Conservation (phyloP, 2,329 filamentous ascomycete genomes). For the Myotisia sp. region DNA sequence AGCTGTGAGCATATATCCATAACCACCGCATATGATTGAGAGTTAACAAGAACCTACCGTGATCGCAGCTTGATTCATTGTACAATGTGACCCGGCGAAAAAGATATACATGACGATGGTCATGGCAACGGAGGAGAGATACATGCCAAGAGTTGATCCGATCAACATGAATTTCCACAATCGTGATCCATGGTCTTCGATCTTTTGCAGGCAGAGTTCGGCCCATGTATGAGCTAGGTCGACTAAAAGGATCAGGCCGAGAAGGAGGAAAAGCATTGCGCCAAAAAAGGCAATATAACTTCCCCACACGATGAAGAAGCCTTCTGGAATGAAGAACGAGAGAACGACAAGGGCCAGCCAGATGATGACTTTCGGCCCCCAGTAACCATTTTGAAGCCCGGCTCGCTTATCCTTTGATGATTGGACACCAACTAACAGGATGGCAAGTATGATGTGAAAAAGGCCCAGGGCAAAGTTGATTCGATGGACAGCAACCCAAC, state of each 20-base stretch:
- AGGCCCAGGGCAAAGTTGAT: conserved; percentile 96
- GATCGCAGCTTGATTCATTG: conserved; percentile 94
- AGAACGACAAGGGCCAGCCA: conserved; percentile 80
- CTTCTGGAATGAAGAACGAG: conserved; percentile 89
- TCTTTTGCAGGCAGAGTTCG: conserved; percentile 86
- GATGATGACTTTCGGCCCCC: conserved; percentile 86
- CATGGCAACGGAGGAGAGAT: conserved; percentile 77
- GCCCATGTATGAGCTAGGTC: conserved; percentile 96
- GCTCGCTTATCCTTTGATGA: conserved; percentile 80
- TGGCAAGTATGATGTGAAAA: conserved; percentile 77
- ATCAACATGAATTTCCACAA: conserved; percentile 78
- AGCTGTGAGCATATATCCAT: conserved; percentile 12
- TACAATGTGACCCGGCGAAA: conserved; percentile 67
- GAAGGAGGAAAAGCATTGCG: conserved; percentile 83
- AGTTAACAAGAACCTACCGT: conserved; percentile 38
- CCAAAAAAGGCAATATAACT: conserved; percentile 81
- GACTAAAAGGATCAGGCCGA: conserved; percentile 82
- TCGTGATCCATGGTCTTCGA: conserved; percentile 73
- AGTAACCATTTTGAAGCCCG: conserved; percentile 91
- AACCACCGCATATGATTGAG: not conserved
- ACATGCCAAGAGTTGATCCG: conserved; percentile 88
- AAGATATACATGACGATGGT: conserved; percentile 95
- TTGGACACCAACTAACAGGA: conserved; percentile 71
- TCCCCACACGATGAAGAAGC: conserved; percentile 89
- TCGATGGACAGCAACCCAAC: conserved; percentile 89